Conservation (phyloP, 345 rosid genomes). For the Rhodamnia argentea region DNA sequence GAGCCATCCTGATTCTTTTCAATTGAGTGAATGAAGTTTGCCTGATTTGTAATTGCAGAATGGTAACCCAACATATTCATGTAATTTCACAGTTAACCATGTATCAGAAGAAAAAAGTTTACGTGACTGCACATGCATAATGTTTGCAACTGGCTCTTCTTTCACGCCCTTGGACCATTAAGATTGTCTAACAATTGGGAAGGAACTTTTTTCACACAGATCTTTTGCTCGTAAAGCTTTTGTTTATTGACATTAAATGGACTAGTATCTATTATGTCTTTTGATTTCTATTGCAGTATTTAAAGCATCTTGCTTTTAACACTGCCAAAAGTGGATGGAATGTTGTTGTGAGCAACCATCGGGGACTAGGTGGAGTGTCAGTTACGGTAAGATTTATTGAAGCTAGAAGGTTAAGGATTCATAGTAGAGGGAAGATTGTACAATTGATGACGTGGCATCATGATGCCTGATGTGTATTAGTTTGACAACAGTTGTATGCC, state of each 20-base stretch:
- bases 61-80: neutral
- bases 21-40: neutral
- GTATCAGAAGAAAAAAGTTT: neutral
- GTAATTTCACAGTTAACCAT: neutral
- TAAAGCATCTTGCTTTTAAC: constrained; percentile 64
- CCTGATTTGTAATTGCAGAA: neutral
- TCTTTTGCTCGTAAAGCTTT: neutral
- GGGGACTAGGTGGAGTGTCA: constrained; percentile 87
- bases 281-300: constrained; percentile 30
- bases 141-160: neutral
- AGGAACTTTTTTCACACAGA: neutral
- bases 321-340: constrained; percentile 69
- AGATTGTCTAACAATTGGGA: neutral
- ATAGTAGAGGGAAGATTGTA: neutral
- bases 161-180: neutral
- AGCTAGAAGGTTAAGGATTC: neutral
- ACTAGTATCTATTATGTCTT: neutral
- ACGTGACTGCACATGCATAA: neutral
- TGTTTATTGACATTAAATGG: neutral
- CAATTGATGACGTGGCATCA: neutral
- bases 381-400: constrained; percentile 52
- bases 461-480: neutral
- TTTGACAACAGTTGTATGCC: neutral
- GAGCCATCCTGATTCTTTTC: neutral
- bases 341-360: constrained; percentile 82